Conservation (phyloP, 2,329 filamentous ascomycete species). For the Aspergillaceae sp. region DNA sequence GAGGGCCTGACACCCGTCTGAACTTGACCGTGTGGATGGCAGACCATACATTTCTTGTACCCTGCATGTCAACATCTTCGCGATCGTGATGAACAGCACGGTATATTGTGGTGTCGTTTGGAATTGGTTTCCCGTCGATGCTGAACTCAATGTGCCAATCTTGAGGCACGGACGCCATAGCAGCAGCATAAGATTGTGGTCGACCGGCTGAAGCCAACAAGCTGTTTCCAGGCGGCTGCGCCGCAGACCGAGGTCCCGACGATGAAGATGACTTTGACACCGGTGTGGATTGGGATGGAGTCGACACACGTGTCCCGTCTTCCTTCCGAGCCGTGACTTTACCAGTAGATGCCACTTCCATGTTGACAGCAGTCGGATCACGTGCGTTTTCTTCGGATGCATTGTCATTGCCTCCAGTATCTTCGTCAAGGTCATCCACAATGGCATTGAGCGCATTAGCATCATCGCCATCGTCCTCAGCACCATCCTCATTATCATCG, state of each 20-base stretch:
- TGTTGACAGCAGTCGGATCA: constrained; percentile 79
- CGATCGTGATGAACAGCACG: constrained; percentile 75
- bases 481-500: constrained; percentile 57
- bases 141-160: constrained; percentile 98
- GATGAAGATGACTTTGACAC: constrained; percentile 37
- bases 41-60: constrained; percentile 77
- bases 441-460: constrained; percentile 67
- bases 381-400: constrained; percentile 63
- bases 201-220: constrained; percentile 48
- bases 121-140: constrained; percentile 71
- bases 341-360: constrained; percentile 78
- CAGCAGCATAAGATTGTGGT: constrained; percentile 70
- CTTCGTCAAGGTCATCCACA: constrained; percentile 84
- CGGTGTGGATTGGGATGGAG: constrained; percentile 57
- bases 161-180: constrained; percentile 69
- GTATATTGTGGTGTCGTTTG: constrained; percentile 92
- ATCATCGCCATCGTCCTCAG: constrained; percentile 49
- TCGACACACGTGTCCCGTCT: constrained; percentile 78
- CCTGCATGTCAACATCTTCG: constrained; percentile 45
- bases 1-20: constrained; percentile 72
- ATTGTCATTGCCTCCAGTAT: constrained; percentile 44
- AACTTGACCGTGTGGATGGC: constrained; percentile 87
- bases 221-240: constrained; percentile 17
- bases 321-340: constrained; percentile 88
- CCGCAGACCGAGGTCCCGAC: constrained; percentile 12